These are phyloP conservation scores for Aulographum hederae DNA, from an alignment of 2,329 filamentous ascomycete species.

Conservation along the genomic window DNA sequence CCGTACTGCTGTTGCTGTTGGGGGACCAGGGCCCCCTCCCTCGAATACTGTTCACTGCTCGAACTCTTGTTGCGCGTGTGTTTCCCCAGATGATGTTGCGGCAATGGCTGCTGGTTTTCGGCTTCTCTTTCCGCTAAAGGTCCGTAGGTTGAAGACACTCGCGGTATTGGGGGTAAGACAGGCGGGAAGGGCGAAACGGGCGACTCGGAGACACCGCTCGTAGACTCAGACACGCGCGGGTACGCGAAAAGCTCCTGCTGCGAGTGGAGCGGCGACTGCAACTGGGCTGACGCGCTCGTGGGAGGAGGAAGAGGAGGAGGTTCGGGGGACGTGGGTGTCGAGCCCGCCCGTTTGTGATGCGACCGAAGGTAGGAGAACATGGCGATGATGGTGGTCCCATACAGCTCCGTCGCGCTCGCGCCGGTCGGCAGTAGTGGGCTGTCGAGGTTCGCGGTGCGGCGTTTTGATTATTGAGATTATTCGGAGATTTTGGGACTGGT, in stretches of 20 bases:
- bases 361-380: slow-evolving; percentile 21
- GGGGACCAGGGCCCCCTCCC: not conserved
- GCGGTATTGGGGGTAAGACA: slow-evolving; percentile 19
- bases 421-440: too few species aligned
- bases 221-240: slow-evolving; percentile 12
- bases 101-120: not conserved
- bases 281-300: not conserved
- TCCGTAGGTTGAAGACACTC: slow-evolving; percentile 13
- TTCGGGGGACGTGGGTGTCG: slow-evolving; percentile 16
- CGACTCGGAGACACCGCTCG: slow-evolving; percentile 9
- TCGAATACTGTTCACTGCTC: not conserved
- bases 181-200: slow-evolving; percentile 20
- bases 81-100: slow-evolving; percentile 1
- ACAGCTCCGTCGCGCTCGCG: too few species aligned
- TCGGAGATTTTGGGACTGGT: too few species aligned
- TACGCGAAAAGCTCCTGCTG: not conserved
- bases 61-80: not conserved
- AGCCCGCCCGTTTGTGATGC: slow-evolving; percentile 19
- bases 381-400: too few species aligned
- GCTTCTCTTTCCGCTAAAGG: not conserved
- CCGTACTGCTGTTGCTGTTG: not conserved
- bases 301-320: slow-evolving; percentile 10
- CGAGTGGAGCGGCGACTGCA: not conserved
- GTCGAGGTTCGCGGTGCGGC: too few species aligned
- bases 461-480: too few species aligned